Evolutionary conservation across 78 protist species (phyloP).

Genomic region (Dictyostelium firmibasis): DNA sequence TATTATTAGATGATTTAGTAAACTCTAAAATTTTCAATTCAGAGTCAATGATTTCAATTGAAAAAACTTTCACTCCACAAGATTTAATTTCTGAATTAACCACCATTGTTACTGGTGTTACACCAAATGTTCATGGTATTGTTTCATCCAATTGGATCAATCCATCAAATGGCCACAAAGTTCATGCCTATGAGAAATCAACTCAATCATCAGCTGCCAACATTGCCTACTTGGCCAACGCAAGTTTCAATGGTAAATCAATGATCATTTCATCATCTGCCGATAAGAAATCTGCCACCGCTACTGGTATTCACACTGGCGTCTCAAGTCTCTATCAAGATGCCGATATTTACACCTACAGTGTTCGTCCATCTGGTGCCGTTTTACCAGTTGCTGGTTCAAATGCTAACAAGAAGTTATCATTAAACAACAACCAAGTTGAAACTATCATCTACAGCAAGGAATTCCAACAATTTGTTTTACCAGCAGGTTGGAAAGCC

Average conservation of each 20-base stretch:
- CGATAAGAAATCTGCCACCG: neutral
- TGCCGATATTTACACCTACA: neutral
- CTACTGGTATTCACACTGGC: slow-evolving; percentile 14
- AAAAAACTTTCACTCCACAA: slow-evolving; percentile 26
- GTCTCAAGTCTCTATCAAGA: neutral
- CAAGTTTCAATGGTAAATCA: slow-evolving; percentile 23
- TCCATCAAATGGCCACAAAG: neutral
- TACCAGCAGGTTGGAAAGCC: slow-evolving; percentile 35
- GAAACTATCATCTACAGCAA: slow-evolving; percentile 52
- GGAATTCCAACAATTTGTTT: slow-evolving; percentile 44
- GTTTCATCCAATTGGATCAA: slow-evolving; percentile 7
- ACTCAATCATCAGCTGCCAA: slow-evolving; percentile 24
- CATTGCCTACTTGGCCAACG: slow-evolving; percentile 20
- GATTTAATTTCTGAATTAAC: slow-evolving; percentile 50
- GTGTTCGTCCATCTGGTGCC: neutral
- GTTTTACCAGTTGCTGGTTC: neutral
- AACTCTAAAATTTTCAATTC: slow-evolving; percentile 1
- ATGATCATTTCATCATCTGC: slow-evolving; percentile 12
- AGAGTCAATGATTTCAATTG: slow-evolving; percentile 11
- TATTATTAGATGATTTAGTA: slow-evolving; percentile 3
- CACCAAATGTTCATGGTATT: slow-evolving; percentile 62
- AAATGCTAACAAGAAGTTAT: too few species aligned
- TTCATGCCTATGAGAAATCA: slow-evolving; percentile 2
- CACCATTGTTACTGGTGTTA: slow-evolving; percentile 62
- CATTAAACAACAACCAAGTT: neutral